phyloP scores from a whole-genome alignment of 306 rosid species.

The Crataegus laevigata region DNA sequence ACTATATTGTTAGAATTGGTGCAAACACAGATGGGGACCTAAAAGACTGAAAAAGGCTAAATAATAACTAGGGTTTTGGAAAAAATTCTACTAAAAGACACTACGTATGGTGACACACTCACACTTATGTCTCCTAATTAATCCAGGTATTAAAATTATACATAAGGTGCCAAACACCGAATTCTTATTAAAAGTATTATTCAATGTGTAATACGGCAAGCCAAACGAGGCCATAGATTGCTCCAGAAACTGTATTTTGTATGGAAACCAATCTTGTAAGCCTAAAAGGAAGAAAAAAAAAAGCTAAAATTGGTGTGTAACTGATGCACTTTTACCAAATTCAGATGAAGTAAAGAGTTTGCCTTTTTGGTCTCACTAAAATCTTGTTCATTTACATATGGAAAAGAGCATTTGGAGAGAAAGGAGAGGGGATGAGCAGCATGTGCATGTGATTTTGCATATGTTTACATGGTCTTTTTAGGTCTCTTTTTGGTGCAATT shows the following conservation, averaged over 20 bases:
- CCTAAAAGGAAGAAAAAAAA: not conserved
- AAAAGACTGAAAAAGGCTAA: no score
- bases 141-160: not conserved
- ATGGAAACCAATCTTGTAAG: not conserved
- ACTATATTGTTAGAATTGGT: no score
- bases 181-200: no score
- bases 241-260: not conserved
- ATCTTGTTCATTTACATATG: not conserved
- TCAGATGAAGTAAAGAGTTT: not conserved
- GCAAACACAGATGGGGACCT: no score
- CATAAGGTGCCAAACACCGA: not conserved
- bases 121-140: no score
- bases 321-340: not conserved
- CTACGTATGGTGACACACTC: no score
- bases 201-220: no score
- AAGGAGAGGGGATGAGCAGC: not conserved
- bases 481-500: not conserved
- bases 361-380: not conserved
- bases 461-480: not conserved
- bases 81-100: no score
- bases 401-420: not conserved
- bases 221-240: no score
- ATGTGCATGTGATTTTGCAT: slow-evolving; percentile 11
- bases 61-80: no score
- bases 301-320: not conserved